phyloP scores from a whole-genome alignment of 176 grass and related monocot genomes.

The Elymus sibiricus region DNA sequence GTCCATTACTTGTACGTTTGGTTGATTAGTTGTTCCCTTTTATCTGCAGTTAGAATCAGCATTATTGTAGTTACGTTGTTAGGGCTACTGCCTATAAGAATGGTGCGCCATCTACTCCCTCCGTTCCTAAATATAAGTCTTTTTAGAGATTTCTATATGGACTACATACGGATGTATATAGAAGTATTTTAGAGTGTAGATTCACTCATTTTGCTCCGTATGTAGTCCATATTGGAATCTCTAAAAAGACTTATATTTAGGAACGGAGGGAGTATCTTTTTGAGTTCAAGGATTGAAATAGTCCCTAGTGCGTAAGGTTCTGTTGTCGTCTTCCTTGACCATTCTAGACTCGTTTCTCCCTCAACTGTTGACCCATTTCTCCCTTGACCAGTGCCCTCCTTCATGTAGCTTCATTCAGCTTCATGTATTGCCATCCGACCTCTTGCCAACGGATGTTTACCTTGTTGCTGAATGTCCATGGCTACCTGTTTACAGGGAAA shows the following conservation, averaged over 20 bases:
- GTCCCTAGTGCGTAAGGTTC: not conserved
- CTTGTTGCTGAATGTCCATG: not conserved
- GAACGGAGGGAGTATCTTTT: no score
- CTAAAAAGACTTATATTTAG: no score
- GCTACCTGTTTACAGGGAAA: not conserved
- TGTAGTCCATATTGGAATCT: no score
- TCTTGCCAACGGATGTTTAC: not conserved
- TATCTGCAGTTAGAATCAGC: not conserved
- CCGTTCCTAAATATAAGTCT: no score
- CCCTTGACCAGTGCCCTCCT: not conserved
- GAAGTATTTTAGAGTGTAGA: no score
- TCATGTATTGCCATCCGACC: not conserved
- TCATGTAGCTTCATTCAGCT: not conserved
- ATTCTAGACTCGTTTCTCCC: not conserved
- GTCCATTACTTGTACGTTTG: not conserved
- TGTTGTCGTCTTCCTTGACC: not conserved
- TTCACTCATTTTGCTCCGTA: no score
- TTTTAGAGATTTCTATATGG: no score
- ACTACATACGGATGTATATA: no score
- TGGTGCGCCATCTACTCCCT: not conserved
- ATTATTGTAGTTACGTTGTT: not conserved
- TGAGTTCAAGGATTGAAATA: not conserved
- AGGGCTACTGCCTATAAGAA: not conserved
- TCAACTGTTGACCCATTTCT: not conserved
- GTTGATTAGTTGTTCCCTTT: not conserved